Evolutionary conservation across 805 yeast genomes (phyloP), one percentile per base, ranked within the genome.

Genomic region (Suhomyces sp.): DNA sequence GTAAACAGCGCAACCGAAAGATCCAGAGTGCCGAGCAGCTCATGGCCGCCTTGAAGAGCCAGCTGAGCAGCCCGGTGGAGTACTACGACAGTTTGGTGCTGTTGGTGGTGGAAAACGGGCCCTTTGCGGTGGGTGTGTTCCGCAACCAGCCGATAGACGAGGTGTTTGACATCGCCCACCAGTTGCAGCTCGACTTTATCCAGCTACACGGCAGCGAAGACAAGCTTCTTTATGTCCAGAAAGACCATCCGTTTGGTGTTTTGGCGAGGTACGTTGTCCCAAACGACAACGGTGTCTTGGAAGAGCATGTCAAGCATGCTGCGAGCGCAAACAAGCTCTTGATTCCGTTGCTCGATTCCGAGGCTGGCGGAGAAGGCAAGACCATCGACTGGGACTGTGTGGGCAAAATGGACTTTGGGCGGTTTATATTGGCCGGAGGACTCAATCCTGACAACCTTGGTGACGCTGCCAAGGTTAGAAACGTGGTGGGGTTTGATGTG

Each of bases 401-500:
- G 4, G 58, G 63, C 31, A 63, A 71, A 73, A 76, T 31, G 22
- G 60, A 58, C 36, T 72, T 71, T 42, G 69, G 74, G 0, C 64
- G 74, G 45, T 89, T 79, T 61, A 63, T 94, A 0, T 73, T 94
- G 26, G 98, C 98, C 0, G 99, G 99, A 5, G 99, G 99, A 0
- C 75, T 94, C 53, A 85, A 78, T 0, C 90, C 94, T 0, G 84
- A 78, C 1, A 94, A 92, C 60, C 90, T 94, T 5, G 52, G 54
- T 0, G 65, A 66, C 1, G 96, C 96, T 0, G 46, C 54, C 1
- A 55, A 46, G n/a, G 66, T 80, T 10, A 58, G 64, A 0, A 93
- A 94, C 23, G 83, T 88, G n/a, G 64, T 85, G 36, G 98, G 97
- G 4, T 93, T 88, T 24, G 99, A 93, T 70, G 98, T 94, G 6